Conservation (phyloP, 805 yeast genomes). For the Metschnikowia kunwiensis region DNA sequence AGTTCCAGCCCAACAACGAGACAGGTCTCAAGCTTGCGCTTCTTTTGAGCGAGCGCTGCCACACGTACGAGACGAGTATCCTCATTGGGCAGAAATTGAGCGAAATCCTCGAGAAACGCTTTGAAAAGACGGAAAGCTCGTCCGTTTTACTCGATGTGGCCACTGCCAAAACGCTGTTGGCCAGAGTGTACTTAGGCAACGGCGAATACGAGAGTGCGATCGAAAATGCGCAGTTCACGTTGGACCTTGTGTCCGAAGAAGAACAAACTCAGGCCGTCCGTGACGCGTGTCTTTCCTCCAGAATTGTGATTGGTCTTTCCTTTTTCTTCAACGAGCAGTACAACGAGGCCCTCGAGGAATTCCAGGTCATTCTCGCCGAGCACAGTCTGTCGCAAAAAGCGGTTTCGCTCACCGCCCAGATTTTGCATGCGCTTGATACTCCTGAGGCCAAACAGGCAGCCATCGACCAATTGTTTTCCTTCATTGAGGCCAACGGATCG, state of each 20-base stretch:
- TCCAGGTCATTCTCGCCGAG: slow-evolving; percentile 53
- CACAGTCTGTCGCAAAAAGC: slow-evolving; percentile 61
- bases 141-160: slow-evolving; percentile 49
- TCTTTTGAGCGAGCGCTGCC: slow-evolving; percentile 64
- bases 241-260: slow-evolving; percentile 46
- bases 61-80: slow-evolving; percentile 55
- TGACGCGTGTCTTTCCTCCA: slow-evolving; percentile 49
- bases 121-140: slow-evolving; percentile 54
- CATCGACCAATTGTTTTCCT: slow-evolving; percentile 70
- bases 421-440: slow-evolving; percentile 70
- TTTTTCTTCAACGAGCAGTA: slow-evolving; percentile 61
- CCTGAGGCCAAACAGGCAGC: slow-evolving; percentile 83
- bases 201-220: slow-evolving; percentile 56
- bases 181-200: slow-evolving; percentile 66
- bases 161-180: slow-evolving; percentile 61
- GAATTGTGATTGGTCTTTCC: slow-evolving; percentile 70
- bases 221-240: slow-evolving; percentile 55
- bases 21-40: slow-evolving; percentile 56
- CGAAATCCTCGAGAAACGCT: slow-evolving; percentile 48
- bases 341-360: slow-evolving; percentile 63
- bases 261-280: slow-evolving; percentile 25
- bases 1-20: slow-evolving; percentile 56
- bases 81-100: slow-evolving; percentile 47
- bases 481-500: slow-evolving; percentile 61
- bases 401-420: slow-evolving; percentile 73